These are phyloP conservation scores for Globisporangium spinosum DNA, from an alignment of 352 stramenopile genomes.

Conservation along the genomic window DNA sequence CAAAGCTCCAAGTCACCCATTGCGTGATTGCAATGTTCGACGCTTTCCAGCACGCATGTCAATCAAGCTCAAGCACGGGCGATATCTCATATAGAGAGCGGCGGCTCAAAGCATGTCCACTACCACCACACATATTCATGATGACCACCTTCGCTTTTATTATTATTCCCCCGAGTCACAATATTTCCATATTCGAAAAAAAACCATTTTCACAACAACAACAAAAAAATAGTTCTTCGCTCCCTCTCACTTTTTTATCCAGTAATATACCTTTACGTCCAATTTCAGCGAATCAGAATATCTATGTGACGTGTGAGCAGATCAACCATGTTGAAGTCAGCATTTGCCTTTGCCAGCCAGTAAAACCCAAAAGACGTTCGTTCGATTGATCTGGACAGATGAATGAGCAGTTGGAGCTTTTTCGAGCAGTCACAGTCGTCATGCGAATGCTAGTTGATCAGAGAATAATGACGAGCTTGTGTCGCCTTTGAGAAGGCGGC, in stretches of 20 bases:
- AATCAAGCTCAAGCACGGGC: neutral
- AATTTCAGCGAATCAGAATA: neutral
- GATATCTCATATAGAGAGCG: neutral
- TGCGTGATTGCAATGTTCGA: neutral
- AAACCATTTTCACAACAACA: neutral
- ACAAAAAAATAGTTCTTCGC: neutral
- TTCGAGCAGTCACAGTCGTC: neutral
- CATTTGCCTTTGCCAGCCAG: neutral
- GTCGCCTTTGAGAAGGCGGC: neutral
- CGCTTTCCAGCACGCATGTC: neutral
- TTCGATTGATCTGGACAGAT: neutral
- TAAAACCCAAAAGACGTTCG: neutral
- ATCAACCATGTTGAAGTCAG: neutral
- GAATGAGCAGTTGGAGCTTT: neutral
- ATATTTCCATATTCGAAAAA: conserved; percentile 10
- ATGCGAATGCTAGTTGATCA: neutral
- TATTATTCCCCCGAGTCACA: neutral
- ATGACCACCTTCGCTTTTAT: neutral
- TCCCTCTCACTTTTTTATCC: neutral
- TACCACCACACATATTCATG: neutral
- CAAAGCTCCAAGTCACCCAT: neutral
- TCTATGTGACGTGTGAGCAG: neutral
- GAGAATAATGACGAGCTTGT: neutral
- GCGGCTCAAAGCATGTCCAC: neutral
- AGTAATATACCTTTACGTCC: neutral